These are phyloP conservation scores for Beauveria brongniartii DNA, from an alignment of 2,329 filamentous ascomycete species.

Conservation along the genomic window DNA sequence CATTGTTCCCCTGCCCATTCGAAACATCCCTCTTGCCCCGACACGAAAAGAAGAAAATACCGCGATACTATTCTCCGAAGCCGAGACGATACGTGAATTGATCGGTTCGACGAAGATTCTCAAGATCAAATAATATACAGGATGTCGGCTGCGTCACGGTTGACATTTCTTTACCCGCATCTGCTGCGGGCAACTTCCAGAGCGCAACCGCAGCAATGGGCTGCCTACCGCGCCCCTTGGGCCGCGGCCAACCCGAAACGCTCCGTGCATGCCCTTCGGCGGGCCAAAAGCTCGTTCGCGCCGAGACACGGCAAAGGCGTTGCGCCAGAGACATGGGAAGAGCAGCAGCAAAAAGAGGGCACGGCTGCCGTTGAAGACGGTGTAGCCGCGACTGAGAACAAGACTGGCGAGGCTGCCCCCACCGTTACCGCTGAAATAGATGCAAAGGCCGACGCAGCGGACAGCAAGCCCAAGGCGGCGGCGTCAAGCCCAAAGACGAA, in stretches of 20 bases:
- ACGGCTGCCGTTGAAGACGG: not conserved
- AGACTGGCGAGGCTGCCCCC: not conserved
- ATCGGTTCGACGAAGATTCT: not conserved
- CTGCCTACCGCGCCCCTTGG: constrained; percentile 12
- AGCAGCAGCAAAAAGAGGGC: constrained; percentile 10
- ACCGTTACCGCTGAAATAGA: constrained; percentile 5
- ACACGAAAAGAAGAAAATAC: not conserved
- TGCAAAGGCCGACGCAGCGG: not conserved
- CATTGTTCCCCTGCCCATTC: not conserved
- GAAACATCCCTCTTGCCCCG: not conserved
- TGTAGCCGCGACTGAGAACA: not conserved
- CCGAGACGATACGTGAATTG: not conserved
- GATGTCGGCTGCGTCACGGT: constrained; percentile 51
- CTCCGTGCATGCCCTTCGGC: constrained; percentile 16
- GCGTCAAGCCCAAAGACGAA: not conserved
- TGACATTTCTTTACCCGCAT: constrained; percentile 63
- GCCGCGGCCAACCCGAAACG: not conserved
- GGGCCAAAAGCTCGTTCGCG: constrained; percentile 37
- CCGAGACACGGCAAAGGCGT: constrained; percentile 54
- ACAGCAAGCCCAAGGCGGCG: not conserved
- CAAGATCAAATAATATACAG: constrained; percentile 11
- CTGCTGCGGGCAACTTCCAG: constrained; percentile 45
- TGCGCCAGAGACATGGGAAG: constrained; percentile 36
- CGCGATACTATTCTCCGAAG: not conserved
- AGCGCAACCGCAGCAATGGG: constrained; percentile 19